phyloP scores from a whole-genome alignment of 108 stramenopile species.

The Skeletonema menzelii region DNA sequence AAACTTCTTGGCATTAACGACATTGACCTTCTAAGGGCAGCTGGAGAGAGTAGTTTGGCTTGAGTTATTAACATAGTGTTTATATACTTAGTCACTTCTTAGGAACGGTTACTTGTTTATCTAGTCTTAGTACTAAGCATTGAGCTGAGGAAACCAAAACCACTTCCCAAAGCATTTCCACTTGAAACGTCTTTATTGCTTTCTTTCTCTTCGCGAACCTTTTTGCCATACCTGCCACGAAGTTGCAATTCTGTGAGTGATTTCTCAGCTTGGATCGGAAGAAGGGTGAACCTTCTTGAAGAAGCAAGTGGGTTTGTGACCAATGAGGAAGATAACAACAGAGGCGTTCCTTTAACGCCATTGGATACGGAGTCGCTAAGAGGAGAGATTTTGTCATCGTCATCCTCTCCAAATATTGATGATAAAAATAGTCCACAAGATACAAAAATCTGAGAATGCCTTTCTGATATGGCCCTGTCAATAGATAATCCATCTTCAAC shows the following conservation, averaged over 20 bases:
- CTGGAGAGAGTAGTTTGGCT: slow-evolving; percentile 28
- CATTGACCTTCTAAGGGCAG: slow-evolving; percentile 52
- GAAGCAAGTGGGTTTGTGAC: slow-evolving; percentile 74
- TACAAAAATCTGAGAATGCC: slow-evolving; percentile 55
- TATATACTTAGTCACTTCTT: background rate
- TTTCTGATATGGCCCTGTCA: slow-evolving; percentile 49
- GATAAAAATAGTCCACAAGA: slow-evolving; percentile 74
- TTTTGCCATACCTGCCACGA: slow-evolving; percentile 66
- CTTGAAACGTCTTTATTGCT: slow-evolving; percentile 39
- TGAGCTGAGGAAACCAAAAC: slow-evolving; percentile 80
- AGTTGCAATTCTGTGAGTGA: slow-evolving; percentile 77
- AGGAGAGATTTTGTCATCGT: slow-evolving; percentile 17
- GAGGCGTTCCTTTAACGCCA: slow-evolving; percentile 29
- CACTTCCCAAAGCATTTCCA: slow-evolving; percentile 63
- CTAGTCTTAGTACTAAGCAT: slow-evolving; percentile 78
- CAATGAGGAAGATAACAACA: slow-evolving; percentile 39
- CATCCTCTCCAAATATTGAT: slow-evolving; percentile 71
- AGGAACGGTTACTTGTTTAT: slow-evolving; percentile 5
- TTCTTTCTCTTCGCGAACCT: slow-evolving; percentile 51
- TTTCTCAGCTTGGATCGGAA: slow-evolving; percentile 87
- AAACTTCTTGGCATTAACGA: slow-evolving; percentile 65
- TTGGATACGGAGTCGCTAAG: slow-evolving; percentile 4
- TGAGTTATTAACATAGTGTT: background rate
- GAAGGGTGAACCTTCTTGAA: slow-evolving; percentile 71
- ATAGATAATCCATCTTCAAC: slow-evolving; percentile 24